phyloP scores from a whole-genome alignment of 768 basidiomycete genomes.

The Amanita exitialis region DNA sequence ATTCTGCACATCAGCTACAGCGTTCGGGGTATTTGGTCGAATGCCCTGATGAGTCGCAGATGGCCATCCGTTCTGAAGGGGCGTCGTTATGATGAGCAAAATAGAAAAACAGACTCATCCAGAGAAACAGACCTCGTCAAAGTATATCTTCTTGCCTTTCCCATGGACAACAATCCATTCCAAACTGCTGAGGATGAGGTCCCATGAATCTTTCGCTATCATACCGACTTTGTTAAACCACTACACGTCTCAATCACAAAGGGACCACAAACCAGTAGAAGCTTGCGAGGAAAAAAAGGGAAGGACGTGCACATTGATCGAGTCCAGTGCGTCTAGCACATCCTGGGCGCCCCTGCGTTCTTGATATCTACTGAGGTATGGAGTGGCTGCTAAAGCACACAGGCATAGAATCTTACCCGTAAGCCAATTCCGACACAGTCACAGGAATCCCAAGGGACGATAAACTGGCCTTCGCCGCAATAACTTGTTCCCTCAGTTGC shows the following conservation, averaged over 20 bases:
- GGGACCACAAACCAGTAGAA: slow-evolving; percentile 26
- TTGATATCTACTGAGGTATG: slow-evolving; percentile 19
- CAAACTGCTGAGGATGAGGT: slow-evolving; percentile 36
- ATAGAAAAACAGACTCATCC: neutral
- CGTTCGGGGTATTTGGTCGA: slow-evolving; percentile 40
- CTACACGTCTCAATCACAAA: neutral
- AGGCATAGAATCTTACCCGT: slow-evolving; percentile 21
- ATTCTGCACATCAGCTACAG: slow-evolving; percentile 36
- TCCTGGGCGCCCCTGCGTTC: slow-evolving; percentile 39
- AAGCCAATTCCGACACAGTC: slow-evolving; percentile 44
- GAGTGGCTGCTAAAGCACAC: neutral
- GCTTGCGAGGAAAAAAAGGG: slow-evolving; percentile 43
- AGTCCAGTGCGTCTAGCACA: slow-evolving; percentile 41
- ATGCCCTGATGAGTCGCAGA: slow-evolving; percentile 41
- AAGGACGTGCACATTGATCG: slow-evolving; percentile 47
- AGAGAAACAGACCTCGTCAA: slow-evolving; percentile 33
- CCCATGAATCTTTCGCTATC: slow-evolving; percentile 41
- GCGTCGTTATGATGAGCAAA: neutral
- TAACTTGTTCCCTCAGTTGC: slow-evolving; percentile 35
- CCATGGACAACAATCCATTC: slow-evolving; percentile 47
- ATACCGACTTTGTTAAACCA: neutral
- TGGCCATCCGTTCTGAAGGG: slow-evolving; percentile 52
- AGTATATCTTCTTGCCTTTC: slow-evolving; percentile 53
- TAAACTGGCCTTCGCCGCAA: slow-evolving; percentile 30
- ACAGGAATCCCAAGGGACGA: slow-evolving; percentile 39